Percentiles rank a stretch among this genome's conserved stretches.
Evolutionary conservation across 2,329 filamentous ascomycete genomes (phyloP).

Genomic region (Tolypocladium ovalisporum): DNA sequence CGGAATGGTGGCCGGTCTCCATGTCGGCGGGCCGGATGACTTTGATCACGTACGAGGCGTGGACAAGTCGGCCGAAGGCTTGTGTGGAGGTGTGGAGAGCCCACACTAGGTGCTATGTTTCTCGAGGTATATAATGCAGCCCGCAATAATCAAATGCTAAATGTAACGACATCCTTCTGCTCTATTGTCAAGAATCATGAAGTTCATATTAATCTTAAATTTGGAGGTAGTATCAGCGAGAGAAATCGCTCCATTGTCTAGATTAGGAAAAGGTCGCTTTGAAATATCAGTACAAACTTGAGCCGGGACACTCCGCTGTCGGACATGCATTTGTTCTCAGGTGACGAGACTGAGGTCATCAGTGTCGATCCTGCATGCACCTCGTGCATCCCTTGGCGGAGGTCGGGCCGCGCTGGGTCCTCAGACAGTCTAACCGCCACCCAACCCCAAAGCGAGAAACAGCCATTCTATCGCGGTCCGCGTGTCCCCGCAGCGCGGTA

Average conservation of each 20-base stretch:
- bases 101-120: not conserved
- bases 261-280: no score
- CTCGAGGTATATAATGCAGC: no score
- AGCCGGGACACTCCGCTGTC: not conserved
- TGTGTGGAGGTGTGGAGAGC: conserved; percentile 3
- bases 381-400: not conserved
- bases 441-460: not conserved
- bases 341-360: not conserved
- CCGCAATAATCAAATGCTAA: not conserved
- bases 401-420: not conserved
- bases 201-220: no score
- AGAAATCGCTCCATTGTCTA: no score
- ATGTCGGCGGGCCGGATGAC: conserved; percentile 10
- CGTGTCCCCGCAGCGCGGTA: not conserved
- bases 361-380: not conserved
- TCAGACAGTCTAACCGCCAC: not conserved
- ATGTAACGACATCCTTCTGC: not conserved
- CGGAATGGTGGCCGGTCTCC: conserved; percentile 14
- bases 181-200: no score
- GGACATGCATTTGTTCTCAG: not conserved
- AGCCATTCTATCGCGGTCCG: not conserved
- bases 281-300: not conserved
- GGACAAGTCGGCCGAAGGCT: conserved; percentile 4
- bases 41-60: conserved; percentile 7
- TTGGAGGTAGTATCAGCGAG: no score